Evolutionary conservation across 345 rosid species (phyloP).

Genomic region (Hibiscus tridactylites): DNA sequence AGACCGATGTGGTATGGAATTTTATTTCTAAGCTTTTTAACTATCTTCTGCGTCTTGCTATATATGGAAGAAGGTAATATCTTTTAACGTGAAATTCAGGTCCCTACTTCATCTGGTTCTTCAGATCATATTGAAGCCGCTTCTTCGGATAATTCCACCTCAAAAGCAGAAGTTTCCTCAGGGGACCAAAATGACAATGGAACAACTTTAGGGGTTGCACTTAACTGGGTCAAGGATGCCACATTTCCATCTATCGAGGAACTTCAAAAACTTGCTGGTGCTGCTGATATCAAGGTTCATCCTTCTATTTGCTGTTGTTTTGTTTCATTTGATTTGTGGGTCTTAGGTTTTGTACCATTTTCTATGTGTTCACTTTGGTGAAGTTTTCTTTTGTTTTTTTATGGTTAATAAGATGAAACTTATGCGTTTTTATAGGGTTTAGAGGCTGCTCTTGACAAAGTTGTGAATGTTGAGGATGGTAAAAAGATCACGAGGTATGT

Average conservation of each 20-base stretch:
- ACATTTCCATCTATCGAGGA: conserved; percentile 94
- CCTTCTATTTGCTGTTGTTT: conserved; percentile 1
- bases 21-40: conserved; percentile 12
- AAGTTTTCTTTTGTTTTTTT: conserved; percentile 3
- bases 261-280: conserved; percentile 88
- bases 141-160: conserved; percentile 37
- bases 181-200: conserved; percentile 55
- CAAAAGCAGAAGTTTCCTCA: conserved; percentile 34
- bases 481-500: conserved; percentile 74
- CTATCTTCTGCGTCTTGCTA: not conserved
- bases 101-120: conserved; percentile 42
- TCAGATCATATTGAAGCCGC: conserved; percentile 38
- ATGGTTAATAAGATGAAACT: not conserved
- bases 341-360: not conserved
- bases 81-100: conserved; percentile 42
- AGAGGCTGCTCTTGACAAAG: conserved; percentile 97
- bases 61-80: conserved; percentile 15
- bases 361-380: not conserved
- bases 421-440: conserved; percentile 46
- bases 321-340: not conserved
- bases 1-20: conserved; percentile 61
- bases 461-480: conserved; percentile 94
- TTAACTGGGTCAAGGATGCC: conserved; percentile 59
- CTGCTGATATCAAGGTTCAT: conserved; percentile 92
- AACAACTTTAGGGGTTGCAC: conserved; percentile 69